A percentile compares a stretch with the other conserved stretches of the same genome.
Evolutionary conservation across 805 yeast genomes (phyloP).

Genomic region (Kazachstania kunashirensis): DNA sequence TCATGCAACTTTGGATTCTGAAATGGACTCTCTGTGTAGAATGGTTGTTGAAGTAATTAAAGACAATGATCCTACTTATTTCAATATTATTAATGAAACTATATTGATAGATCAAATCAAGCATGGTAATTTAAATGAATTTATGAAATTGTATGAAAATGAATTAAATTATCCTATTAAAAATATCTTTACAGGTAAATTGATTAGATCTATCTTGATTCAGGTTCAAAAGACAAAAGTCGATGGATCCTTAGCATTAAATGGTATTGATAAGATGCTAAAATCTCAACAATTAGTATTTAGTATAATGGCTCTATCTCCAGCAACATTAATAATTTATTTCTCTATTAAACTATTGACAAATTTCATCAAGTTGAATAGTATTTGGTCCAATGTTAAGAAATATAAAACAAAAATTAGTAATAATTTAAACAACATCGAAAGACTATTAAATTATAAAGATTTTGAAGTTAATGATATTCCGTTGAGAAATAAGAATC

Average conservation of each 20-base stretch:
- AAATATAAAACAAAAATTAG: constrained; percentile 17
- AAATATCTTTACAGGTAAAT: constrained; percentile 53
- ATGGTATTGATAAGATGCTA: constrained; percentile 81
- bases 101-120: constrained; percentile 33
- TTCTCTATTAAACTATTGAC: constrained; percentile 32
- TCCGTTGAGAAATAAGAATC: constrained; percentile 30
- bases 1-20: constrained; percentile 68
- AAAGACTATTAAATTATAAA: constrained; percentile 37
- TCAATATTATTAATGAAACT: constrained; percentile 1
- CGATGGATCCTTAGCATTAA: constrained; percentile 82
- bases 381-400: constrained; percentile 20
- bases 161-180: constrained; percentile 64
- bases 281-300: constrained; percentile 91
- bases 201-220: constrained; percentile 68
- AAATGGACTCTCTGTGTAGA: constrained; percentile 68
- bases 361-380: constrained; percentile 20
- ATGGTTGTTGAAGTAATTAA: constrained; percentile 60
- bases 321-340: constrained; percentile 54
- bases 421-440: constrained; percentile 47
- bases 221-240: constrained; percentile 96
- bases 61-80: constrained; percentile 10
- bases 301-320: constrained; percentile 83
- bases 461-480: constrained; percentile 11
- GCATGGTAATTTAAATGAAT: constrained; percentile 68
- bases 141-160: constrained; percentile 71